Base-by-base conservation (phyloP, 2,329 filamentous ascomycete genomes). In the Tolypocladium ophioglossoides region DNA sequence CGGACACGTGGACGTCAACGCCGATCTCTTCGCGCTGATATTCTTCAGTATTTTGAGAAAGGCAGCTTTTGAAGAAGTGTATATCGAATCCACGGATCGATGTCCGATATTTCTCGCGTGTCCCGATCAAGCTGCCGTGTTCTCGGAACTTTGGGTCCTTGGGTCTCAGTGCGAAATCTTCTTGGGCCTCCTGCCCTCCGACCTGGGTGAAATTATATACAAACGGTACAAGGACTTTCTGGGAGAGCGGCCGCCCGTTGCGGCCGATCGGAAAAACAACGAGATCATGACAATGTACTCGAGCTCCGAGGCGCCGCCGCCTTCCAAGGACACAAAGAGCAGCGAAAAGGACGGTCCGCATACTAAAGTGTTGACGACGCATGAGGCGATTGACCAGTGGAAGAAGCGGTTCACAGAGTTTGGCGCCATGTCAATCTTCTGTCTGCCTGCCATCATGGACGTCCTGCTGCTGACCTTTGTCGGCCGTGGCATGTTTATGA, bases 101-200 rank as follows among this genome's bases (percentile, higher is more conserved):
- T 84, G 83, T 59, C 82, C 80, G 0, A 68, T 84, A 11, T 82
- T 83, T 64, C 79, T 83, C 53, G 73, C 77, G 22, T 81, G 83
- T 54, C 72, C 80, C 2, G 82, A 85, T 54, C 82, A 85, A 63
- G 81, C 82, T 16, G 82, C 80, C 35, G 80, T 80, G 8, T 85
- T 85, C 60, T 77, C 82, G 1, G 82, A 85, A 62, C 75, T 83
- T 0, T 85, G 83, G 66, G 82, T 80, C 0, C 69, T 84, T 2
- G 82, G 82, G 1, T 84, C 82, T 4, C 78, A 81, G 53, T 85
- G 82, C 61, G 80, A 84, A 56, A 73, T 77, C 1, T 85, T 84
- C 61, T 83, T 85, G 55, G 80, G 81, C 55, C 74, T 84, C 50
- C 62, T 70, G 2, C 77, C 77, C 2, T 74, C 73, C 34, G 69